Evolutionary conservation across 2,329 filamentous ascomycete species (phyloP), one percentile per base, ranked within the genome.

Genomic region (Alternaria triticimaculans): DNA sequence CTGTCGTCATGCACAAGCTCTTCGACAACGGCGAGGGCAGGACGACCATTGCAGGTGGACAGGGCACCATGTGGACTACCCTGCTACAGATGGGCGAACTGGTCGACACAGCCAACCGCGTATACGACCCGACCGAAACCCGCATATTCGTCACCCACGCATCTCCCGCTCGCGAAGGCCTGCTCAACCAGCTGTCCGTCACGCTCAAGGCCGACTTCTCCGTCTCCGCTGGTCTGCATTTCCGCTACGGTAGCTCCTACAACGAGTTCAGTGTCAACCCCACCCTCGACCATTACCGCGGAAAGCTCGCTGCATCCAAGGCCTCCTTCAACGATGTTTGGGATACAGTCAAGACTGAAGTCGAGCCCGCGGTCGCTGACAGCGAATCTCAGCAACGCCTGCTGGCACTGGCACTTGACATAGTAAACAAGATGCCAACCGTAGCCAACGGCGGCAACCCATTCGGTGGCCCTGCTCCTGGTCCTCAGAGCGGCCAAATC

Each of bases 261-360:
- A 99, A 99, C 82, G 96, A 99, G 80, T 99, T 99, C 83, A 97
- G 94, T 69, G 96, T 99, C 77, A 99, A 99, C 80, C 96, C 96
- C 3, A 97, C 95, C 0, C 86, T 99, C 59, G 96, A 99, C 75
- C 96, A 99, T 82, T 99, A 99, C 82, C 93, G 96, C 63, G 96
- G 96, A 78, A 99, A 99, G 86, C 89, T 99, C 58, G 95, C 96
- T 55, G 96, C 96, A 12, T 98, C 95, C 54, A 98, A 97, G 83
- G 95, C 96, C 2, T 98, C 96, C 0, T 99, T 99, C 85, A 97
- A 96, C 79, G 96, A 99, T 80, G 96, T 99, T 8, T 99, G 96
- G 96, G 96, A 99, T 81, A 99, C 96, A 1, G 96, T 99, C 74
- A 97, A 97, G 83, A 87, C 90, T 54, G 96, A 99, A 80, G 96